A percentile compares a stretch with the other conserved stretches of the same genome.
These are phyloP conservation scores for Mortierella sp. DNA, from an alignment of 371 early-diverging fungal genomes.

Conservation along the genomic window DNA sequence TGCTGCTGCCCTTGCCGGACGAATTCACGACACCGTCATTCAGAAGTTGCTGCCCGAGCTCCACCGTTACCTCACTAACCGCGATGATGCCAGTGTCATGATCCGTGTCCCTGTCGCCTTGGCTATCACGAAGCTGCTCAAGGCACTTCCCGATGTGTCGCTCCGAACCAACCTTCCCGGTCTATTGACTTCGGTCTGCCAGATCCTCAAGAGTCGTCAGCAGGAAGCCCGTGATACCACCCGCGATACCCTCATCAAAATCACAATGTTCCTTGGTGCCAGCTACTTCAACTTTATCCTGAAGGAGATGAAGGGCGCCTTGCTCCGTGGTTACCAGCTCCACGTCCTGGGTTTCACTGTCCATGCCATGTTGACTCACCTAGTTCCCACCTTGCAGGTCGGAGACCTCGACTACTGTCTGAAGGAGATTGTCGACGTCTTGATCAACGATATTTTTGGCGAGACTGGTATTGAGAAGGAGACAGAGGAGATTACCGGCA, in stretches of 20 bases:
- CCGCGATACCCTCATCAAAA: slow-evolving; percentile 89
- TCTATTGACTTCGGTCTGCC: slow-evolving; percentile 87
- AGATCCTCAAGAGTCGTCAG: slow-evolving; percentile 85
- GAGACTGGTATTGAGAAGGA: slow-evolving; percentile 90
- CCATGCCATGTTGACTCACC: slow-evolving; percentile 79
- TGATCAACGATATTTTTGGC: slow-evolving; percentile 94
- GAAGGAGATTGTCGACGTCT: slow-evolving; percentile 74
- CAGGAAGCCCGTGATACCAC: slow-evolving; percentile 90
- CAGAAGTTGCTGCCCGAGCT: slow-evolving; percentile 85
- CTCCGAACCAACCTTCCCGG: slow-evolving; percentile 86
- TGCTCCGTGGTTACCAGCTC: slow-evolving; percentile 89
- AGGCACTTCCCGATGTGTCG: slow-evolving; percentile 80
- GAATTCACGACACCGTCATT: slow-evolving; percentile 79
- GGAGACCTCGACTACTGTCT: slow-evolving; percentile 89
- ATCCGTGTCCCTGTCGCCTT: slow-evolving; percentile 91
- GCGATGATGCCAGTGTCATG: slow-evolving; percentile 80
- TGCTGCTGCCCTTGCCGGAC: slow-evolving; percentile 59
- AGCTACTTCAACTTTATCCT: slow-evolving; percentile 89
- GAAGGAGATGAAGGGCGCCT: slow-evolving; percentile 83
- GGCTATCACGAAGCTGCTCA: slow-evolving; percentile 86
- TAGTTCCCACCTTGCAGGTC: slow-evolving; percentile 70
- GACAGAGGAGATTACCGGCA: slow-evolving; percentile 87
- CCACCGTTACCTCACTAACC: slow-evolving; percentile 73
- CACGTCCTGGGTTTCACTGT: slow-evolving; percentile 95
- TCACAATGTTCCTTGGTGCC: slow-evolving; percentile 87